A percentile compares a stretch with the other conserved stretches of the same genome.
Conservation (phyloP, 768 basidiomycete genomes). For the Tricholoma bakamatsutake region DNA sequence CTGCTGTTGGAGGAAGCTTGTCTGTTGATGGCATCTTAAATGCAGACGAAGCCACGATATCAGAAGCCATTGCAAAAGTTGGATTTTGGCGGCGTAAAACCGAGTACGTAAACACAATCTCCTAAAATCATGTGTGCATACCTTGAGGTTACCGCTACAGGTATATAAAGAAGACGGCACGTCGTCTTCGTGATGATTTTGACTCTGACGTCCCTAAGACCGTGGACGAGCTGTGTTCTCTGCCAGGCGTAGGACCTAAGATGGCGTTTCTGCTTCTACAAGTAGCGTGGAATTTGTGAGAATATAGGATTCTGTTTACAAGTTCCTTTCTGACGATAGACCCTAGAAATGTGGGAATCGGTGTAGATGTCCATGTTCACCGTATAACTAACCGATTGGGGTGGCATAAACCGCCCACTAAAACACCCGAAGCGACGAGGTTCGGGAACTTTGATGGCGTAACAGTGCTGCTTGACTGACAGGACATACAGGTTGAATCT, state of each 20-base stretch:
- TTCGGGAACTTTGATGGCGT: slow-evolving; percentile 18
- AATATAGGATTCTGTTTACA: not conserved
- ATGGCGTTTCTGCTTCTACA: slow-evolving; percentile 90
- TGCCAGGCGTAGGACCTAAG: slow-evolving; percentile 93
- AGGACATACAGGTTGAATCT: slow-evolving; percentile 53
- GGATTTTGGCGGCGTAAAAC: slow-evolving; percentile 93
- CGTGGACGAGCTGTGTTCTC: slow-evolving; percentile 78
- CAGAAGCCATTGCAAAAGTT: slow-evolving; percentile 78
- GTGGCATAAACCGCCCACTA: slow-evolving; percentile 86
- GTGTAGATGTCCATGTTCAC: slow-evolving; percentile 95
- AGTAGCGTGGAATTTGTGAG: slow-evolving; percentile 78
- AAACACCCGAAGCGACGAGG: slow-evolving; percentile 86
- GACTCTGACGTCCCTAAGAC: slow-evolving; percentile 85
- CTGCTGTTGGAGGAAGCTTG: slow-evolving; percentile 72
- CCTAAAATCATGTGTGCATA: not conserved
- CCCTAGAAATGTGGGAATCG: slow-evolving; percentile 78
- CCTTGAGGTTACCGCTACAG: slow-evolving; percentile 27
- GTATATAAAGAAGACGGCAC: slow-evolving; percentile 71
- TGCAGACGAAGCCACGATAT: slow-evolving; percentile 57
- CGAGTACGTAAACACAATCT: slow-evolving; percentile 38
- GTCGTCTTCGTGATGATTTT: slow-evolving; percentile 63
- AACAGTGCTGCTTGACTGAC: not conserved
- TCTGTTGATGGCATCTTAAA: slow-evolving; percentile 63
- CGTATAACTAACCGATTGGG: slow-evolving; percentile 89
- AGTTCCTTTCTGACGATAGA: not conserved